Evolutionary conservation across 2,329 filamentous ascomycete genomes (phyloP), one percentile per base, ranked within the genome.

Genomic region (Talaromyces sp.): DNA sequence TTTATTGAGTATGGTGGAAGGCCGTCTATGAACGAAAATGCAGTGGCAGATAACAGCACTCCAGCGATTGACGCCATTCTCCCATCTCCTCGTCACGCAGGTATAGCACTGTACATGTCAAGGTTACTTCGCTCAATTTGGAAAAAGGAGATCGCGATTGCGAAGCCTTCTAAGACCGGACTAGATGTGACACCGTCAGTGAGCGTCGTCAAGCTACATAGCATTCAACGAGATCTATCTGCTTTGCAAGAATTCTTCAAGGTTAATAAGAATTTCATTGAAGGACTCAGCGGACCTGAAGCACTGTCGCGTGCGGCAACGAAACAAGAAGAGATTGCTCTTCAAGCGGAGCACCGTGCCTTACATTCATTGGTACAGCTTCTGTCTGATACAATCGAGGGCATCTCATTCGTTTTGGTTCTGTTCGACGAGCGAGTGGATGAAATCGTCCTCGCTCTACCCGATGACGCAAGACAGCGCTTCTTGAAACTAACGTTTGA

Each of bases 1-100:
- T 98, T 97, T 76, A 93, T 98, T 65, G 93, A 96, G 70, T 93
- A 90, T 75, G 95, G 95, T 60, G 95, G 95, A 35, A 91, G 93
- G 72, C 91, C 95, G 0, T 90, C 89, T 5, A 83, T 96, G 68
- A 90, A 92, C 22, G 92, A 97, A 73, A 93, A 93, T 67, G 87
- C 87, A 39, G 80, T 86, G 19, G 78, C 84, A 3, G 86, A 89
- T 68, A 83, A 82, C 56, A 80, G 82, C 4, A 83, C 87, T 3
- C 84, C 90, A 5, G 88, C 89, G 0, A 87, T 93, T 11, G 94
- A 98, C 65, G 90, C 89, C 35, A 93, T 98, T 50, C 86, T 88
- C 61, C 90, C 95, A 7, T 98, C 95, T 1, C 92, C 93, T 8
- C 88, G 95, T 49, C 93, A 98, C 72, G 90, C 94, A 54, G 95